Evolutionary conservation across 305 asterid species (phyloP).

Genomic region (Solanum chacoense): DNA sequence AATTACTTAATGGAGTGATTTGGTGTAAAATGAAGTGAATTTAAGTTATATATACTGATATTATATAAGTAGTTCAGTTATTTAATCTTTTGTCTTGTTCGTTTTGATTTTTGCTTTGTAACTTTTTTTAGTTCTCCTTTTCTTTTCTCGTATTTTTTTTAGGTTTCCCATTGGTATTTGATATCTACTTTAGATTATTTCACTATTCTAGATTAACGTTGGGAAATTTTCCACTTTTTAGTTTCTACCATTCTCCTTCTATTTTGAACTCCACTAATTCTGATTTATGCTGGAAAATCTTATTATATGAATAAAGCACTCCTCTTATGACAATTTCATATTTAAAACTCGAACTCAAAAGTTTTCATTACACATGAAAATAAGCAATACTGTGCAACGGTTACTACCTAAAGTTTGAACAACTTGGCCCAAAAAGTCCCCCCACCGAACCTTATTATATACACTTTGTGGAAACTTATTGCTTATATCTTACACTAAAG

Average conservation of each 20-base stretch:
- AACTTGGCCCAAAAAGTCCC: not conserved
- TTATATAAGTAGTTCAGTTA: not conserved
- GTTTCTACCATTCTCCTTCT: not conserved
- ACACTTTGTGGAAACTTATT: not conserved
- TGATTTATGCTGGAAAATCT: fast-evolving
- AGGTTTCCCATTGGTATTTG: too few relatives aligned
- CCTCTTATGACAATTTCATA: not conserved
- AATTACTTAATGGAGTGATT: not conserved
- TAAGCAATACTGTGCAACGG: not conserved
- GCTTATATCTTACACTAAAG: not conserved
- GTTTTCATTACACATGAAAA: not conserved
- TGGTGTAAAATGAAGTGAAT: not conserved
- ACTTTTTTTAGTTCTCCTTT: not conserved
- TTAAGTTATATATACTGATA: not conserved
- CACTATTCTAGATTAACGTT: too few relatives aligned
- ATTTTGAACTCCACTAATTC: not conserved
- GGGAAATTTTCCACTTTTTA: too few relatives aligned
- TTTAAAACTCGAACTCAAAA: not conserved
- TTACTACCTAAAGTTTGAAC: not conserved
- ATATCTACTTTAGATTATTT: too few relatives aligned
- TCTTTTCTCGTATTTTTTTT: too few relatives aligned
- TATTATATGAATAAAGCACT: not conserved
- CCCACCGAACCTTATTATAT: not conserved
- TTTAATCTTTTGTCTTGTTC: not conserved
- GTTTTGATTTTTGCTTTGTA: not conserved